Evolutionary conservation across 2,329 filamentous ascomycete species (phyloP).

Genomic region (Colletotrichum sp.): DNA sequence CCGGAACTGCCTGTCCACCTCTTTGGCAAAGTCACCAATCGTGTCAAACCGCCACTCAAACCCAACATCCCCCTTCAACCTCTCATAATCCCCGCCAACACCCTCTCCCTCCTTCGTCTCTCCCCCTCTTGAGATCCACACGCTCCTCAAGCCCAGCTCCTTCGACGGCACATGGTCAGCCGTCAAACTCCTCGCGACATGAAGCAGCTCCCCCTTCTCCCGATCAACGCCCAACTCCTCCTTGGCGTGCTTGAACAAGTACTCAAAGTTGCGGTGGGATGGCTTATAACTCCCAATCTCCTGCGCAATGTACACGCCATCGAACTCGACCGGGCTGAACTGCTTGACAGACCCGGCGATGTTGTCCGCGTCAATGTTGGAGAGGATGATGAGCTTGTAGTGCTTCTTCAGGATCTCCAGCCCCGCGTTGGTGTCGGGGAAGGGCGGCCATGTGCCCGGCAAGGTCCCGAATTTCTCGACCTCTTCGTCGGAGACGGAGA

Average conservation of each 20-base stretch:
- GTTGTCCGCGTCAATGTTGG: conserved; percentile 61
- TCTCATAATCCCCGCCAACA: conserved; percentile 35
- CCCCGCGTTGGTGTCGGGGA: conserved; percentile 60
- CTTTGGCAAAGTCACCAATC: conserved; percentile 65
- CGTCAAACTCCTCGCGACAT: conserved; percentile 71
- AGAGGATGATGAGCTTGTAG: conserved; percentile 66
- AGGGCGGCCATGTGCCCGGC: conserved; percentile 61
- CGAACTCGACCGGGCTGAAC: conserved; percentile 58
- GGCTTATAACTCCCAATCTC: conserved; percentile 78
- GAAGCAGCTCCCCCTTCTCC: conserved; percentile 61
- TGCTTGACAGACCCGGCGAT: conserved; percentile 24
- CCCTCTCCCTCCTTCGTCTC: conserved; percentile 48
- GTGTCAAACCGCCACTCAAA: conserved; percentile 65
- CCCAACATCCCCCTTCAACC: conserved; percentile 47
- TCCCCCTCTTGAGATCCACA: conserved; percentile 68
- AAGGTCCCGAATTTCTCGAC: conserved; percentile 53
- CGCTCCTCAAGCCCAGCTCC: conserved; percentile 62
- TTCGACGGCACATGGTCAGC: conserved; percentile 72
- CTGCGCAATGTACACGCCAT: conserved; percentile 72
- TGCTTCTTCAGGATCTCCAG: conserved; percentile 51
- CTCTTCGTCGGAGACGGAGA: conserved; percentile 40
- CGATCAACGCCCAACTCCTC: conserved; percentile 56
- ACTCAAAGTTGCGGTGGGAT: conserved; percentile 66
- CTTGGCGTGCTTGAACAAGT: conserved; percentile 61
- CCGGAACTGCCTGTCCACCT: conserved; percentile 42